Evolutionary conservation across 306 rosid species (phyloP).

Genomic region (Ochetophila trinervis): DNA sequence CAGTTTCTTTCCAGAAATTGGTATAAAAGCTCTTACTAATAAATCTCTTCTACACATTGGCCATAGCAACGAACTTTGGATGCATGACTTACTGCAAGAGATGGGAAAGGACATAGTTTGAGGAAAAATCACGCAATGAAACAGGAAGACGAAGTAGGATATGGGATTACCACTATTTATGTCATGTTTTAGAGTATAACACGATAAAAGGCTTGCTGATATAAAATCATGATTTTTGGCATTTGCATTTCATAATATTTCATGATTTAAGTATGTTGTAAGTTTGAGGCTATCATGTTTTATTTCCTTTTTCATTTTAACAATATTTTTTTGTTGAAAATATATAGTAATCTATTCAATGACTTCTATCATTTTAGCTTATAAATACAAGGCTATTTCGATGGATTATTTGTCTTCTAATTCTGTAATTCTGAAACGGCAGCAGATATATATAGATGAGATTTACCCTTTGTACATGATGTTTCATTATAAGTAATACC

Average conservation of each 20-base stretch:
- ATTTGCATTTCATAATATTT: not conserved
- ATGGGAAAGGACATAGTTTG: slow-evolving; percentile 7
- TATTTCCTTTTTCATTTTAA: too few relatives aligned
- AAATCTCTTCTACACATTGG: not conserved
- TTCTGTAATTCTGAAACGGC: too few relatives aligned
- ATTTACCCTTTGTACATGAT: too few relatives aligned
- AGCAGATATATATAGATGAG: too few relatives aligned
- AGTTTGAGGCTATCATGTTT: too few relatives aligned
- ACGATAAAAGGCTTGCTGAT: not conserved
- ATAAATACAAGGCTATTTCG: too few relatives aligned
- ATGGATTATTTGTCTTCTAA: too few relatives aligned
- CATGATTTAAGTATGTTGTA: too few relatives aligned
- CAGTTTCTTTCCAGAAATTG: slow-evolving; percentile 7
- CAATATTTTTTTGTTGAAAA: too few relatives aligned
- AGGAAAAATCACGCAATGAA: not conserved
- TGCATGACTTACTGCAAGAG: slow-evolving; percentile 26
- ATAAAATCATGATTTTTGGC: not conserved
- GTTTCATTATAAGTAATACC: too few relatives aligned
- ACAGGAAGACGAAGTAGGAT: slow-evolving; percentile 11
- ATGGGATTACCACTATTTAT: not conserved
- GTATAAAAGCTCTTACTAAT: not conserved
- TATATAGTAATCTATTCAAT: too few relatives aligned
- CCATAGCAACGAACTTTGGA: not conserved
- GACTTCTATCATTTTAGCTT: too few relatives aligned
- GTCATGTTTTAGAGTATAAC: not conserved